Base-by-base conservation (phyloP, 768 basidiomycete genomes). In the Rhodotorula toruloides region DNA sequence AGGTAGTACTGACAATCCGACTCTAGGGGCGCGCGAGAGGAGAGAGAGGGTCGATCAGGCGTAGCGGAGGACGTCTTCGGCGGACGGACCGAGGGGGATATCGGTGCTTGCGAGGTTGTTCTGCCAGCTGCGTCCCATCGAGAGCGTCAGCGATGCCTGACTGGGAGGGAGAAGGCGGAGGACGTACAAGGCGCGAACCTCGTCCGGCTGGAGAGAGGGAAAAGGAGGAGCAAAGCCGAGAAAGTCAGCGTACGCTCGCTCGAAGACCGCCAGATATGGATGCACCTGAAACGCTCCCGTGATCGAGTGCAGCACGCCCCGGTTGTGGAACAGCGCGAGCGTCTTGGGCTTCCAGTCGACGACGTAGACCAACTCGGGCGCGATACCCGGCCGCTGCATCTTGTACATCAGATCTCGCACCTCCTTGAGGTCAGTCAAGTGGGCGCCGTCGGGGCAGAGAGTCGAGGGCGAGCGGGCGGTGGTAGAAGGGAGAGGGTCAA, bases 371-470 rank as follows among this genome's bases (percentile, higher is more conserved):
- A 89, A 81, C 84, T 78, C 76, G 22, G 91, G 91, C 3, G 89
- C 85, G 66, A 96, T 94, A 25, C 85, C 91, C 8, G 92, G 91
- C 17, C 91, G 79, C 76, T 93, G 91, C 83, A 94, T 88, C 79
- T 81, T 83, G 80, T 94, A 91, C 42, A 93, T 76, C 32, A 92
- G 75, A 13, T 81, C 84, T 9, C 92, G 82, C 22, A 90, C 88
- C 62, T 84, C 79, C 58, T 82, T 81, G 31, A 94, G 80, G 74
- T 92, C 85, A 29, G 80, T 87, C 73, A 96, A 74, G 73, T 85
- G 84, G 2, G 82, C 86, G 14, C 92, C 91, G 66, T 91, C 86
- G 9, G 92, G 91, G 78, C 86, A 92, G 2, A 91, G 80, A 7
- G 88, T 85, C 0, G 81, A 85, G 47, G 85, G 82, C 0, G 68